Conservation (phyloP, 192 early-diverging fungal species). For the Martensiomyces pterosporus region DNA sequence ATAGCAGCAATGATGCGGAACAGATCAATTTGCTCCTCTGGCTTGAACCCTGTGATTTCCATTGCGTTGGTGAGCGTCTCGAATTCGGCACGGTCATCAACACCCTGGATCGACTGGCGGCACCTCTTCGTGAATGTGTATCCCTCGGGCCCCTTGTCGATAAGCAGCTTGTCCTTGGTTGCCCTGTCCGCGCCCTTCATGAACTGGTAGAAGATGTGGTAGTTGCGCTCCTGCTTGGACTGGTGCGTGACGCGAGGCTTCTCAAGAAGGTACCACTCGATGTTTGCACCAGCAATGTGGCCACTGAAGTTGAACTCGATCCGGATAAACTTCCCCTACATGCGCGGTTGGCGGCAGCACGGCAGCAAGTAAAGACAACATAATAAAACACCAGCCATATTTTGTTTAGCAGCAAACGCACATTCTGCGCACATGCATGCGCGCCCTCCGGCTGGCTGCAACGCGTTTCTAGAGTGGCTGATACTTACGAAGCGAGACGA, state of each 20-base stretch:
- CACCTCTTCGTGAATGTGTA: conserved; percentile 83
- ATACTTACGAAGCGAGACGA: conserved; percentile 85
- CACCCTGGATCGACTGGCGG: conserved; percentile 85
- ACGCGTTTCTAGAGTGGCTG: too few species aligned
- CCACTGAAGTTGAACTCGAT: conserved; percentile 90
- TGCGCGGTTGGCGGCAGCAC: too few species aligned
- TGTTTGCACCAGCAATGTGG: conserved; percentile 91
- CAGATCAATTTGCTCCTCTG: conserved; percentile 74
- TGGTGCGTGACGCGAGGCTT: conserved; percentile 96
- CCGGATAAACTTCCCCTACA: conserved; percentile 92
- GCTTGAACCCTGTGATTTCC: conserved; percentile 72
- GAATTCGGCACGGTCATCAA: conserved; percentile 86
- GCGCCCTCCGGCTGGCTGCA: too few species aligned
- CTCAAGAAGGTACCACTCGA: conserved; percentile 96
- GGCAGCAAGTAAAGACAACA: too few species aligned
- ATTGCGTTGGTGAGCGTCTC: conserved; percentile 69
- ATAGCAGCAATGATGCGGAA: conserved; percentile 84
- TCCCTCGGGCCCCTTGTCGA: conserved; percentile 70
- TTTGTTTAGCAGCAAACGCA: too few species aligned
- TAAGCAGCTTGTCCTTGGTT: conserved; percentile 70
- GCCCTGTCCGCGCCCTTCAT: conserved; percentile 76
- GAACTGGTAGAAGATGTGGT: conserved; percentile 98
- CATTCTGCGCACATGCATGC: too few species aligned
- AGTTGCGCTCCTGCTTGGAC: conserved; percentile 88
- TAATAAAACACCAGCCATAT: too few species aligned